A percentile compares a stretch with the other conserved stretches of the same genome.
phyloP scores from a whole-genome alignment of 495 filamentous ascomycete genomes.

The Eremomyces bilateralis region DNA sequence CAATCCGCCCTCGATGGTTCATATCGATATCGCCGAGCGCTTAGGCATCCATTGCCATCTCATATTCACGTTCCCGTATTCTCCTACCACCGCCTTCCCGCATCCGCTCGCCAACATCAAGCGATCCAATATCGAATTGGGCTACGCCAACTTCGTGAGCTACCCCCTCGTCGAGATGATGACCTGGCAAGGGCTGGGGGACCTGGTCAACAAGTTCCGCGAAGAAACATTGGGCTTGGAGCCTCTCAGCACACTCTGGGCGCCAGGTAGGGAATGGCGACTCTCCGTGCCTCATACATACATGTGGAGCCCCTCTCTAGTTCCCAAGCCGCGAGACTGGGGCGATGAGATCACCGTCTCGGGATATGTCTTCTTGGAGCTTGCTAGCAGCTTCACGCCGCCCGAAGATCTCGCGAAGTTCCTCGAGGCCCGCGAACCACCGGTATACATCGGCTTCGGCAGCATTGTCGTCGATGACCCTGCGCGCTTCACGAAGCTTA shows the following conservation, averaged over 20 bases:
- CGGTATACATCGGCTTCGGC: slow-evolving; percentile 9
- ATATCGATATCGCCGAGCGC: slow-evolving; percentile 20
- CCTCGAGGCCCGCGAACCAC: slow-evolving; percentile 16
- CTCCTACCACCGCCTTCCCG: slow-evolving; percentile 17
- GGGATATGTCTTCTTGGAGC: slow-evolving; percentile 20
- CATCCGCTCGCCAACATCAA: slow-evolving; percentile 23
- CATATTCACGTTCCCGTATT: slow-evolving; percentile 22
- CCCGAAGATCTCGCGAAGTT: slow-evolving; percentile 16
- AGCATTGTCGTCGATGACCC: slow-evolving; percentile 4
- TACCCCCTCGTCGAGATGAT: slow-evolving; percentile 39
- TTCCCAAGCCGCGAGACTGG: slow-evolving; percentile 21
- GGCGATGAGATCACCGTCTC: slow-evolving; percentile 19
- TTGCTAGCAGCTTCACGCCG: slow-evolving; percentile 17
- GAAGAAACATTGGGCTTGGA: slow-evolving; percentile 16
- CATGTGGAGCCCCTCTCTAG: slow-evolving; percentile 17
- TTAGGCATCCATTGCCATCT: slow-evolving; percentile 21
- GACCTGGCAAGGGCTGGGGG: slow-evolving; percentile 21
- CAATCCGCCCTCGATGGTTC: slow-evolving; percentile 19
- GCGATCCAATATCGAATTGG: slow-evolving; percentile 18
- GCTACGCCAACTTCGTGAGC: slow-evolving; percentile 49
- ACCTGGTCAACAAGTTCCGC: slow-evolving; percentile 18
- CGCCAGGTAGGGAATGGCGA: slow-evolving; percentile 19
- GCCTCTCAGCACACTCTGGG: slow-evolving; percentile 17
- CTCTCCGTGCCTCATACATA: slow-evolving; percentile 21
- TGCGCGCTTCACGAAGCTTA: slow-evolving; percentile 1